Evolutionary conservation across 1,284 basidiomycete species (phyloP).

Genomic region (Cryptococcus depauperatus): DNA sequence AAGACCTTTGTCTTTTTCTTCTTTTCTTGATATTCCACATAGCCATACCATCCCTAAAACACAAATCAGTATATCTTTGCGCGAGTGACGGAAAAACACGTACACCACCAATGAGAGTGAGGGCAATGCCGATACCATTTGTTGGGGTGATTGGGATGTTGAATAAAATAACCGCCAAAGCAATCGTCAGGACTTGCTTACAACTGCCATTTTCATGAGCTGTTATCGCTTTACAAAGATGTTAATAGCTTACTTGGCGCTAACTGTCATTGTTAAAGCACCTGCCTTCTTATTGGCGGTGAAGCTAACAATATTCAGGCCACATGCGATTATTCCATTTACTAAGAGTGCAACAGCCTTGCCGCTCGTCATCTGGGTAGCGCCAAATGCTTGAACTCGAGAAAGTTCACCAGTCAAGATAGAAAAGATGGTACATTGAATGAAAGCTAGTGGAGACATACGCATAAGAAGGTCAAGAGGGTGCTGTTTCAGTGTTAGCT

Average conservation of each 20-base stretch:
- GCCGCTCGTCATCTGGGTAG: slow-evolving; percentile 50
- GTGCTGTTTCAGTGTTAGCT: slow-evolving; percentile 51
- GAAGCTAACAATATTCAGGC: slow-evolving; percentile 82
- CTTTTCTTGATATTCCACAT: slow-evolving; percentile 62
- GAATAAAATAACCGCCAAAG: slow-evolving; percentile 75
- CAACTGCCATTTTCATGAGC: slow-evolving; percentile 43
- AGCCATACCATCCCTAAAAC: slow-evolving; percentile 56
- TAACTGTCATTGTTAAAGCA: slow-evolving; percentile 46
- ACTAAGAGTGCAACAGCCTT: slow-evolving; percentile 56
- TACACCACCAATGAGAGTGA: slow-evolving; percentile 75
- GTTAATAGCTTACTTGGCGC: slow-evolving; percentile 34
- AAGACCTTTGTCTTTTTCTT: slow-evolving; percentile 23
- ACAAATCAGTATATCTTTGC: not conserved
- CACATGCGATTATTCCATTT: slow-evolving; percentile 81
- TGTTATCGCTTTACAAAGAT: not conserved
- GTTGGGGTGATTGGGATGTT: slow-evolving; percentile 65
- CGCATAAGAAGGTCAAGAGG: slow-evolving; percentile 75
- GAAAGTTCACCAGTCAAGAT: slow-evolving; percentile 69
- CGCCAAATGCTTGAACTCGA: slow-evolving; percentile 52
- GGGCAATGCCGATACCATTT: slow-evolving; percentile 68
- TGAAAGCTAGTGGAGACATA: slow-evolving; percentile 78
- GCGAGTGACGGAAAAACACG: slow-evolving; percentile 12
- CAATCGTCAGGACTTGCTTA: slow-evolving; percentile 88
- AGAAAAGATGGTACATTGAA: slow-evolving; percentile 71
- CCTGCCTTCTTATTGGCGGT: slow-evolving; percentile 84